Evolutionary conservation across 352 stramenopile genomes (phyloP), one percentile per base, ranked within the genome.

Genomic region (Lagenidium sp.): DNA sequence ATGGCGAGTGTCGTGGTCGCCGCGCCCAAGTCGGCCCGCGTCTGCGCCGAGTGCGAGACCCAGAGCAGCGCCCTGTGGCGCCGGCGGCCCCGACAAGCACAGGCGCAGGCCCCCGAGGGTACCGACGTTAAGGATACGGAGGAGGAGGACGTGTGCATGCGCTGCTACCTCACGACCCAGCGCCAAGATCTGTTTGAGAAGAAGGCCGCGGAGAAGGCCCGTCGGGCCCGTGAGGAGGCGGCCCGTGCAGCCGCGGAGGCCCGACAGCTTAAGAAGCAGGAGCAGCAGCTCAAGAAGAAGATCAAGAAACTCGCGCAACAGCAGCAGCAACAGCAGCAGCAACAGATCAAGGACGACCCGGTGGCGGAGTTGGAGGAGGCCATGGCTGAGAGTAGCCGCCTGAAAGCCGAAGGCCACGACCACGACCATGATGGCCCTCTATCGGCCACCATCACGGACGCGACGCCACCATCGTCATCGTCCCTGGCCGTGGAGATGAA

Each of bases 131-230:
- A 18, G 0, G 53, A 46, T 25, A 41, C 50, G 11, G 36, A 47
- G 5, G 35, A 60, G 18, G 62, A 71, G 18, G 73, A 87, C 41
- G 36, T 88, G 23, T 93, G 81, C 38, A 38, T 89, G 22, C 30
- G 47, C 29, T 93, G 81, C 57, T 93, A 65, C 46, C 32, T 89
- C 21, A 85, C 82, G 57, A 65, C 79, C 26, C 59, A 90, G 55
- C 55, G 74, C 26, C 39, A 53, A 20, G 74, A 90, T 30, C 36
- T 90, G 30, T 84, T 90, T 36, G 58, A 69, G 18, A 63, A 65
- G 36, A 87, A 85, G 41, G 49, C 51, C 16, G 29, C 53, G 0
- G 68, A 82, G 22, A 76, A 67, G 22, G 60, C 50, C 12, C 22
- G 36, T 25, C 2, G 47, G 45, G 2, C 22, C 21, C 25, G 72